Evolutionary conservation across 169 alveolate species (phyloP).

Genomic region (Plasmodium chabaudi): DNA sequence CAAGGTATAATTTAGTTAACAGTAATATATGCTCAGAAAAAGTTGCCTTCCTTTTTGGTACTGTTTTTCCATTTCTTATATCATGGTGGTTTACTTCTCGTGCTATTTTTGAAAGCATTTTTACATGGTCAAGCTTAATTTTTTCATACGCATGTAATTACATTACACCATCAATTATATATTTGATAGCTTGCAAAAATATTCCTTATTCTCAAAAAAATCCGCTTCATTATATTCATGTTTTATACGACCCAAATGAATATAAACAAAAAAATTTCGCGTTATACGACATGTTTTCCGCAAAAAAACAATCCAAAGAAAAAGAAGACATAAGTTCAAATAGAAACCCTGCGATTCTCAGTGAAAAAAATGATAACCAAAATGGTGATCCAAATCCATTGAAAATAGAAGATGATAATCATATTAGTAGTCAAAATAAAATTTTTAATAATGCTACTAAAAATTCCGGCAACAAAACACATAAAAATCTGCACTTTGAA

Average conservation of each 20-base stretch:
- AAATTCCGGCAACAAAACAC: too few relatives aligned
- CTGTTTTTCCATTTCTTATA: slow-evolving; percentile 82
- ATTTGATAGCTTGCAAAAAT: slow-evolving; percentile 75
- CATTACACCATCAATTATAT: slow-evolving; percentile 76
- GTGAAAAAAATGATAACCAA: too few relatives aligned
- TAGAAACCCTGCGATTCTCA: too few relatives aligned
- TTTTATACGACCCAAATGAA: slow-evolving; percentile 66
- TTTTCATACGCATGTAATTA: slow-evolving; percentile 76
- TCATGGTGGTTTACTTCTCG: slow-evolving; percentile 79
- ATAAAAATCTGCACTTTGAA: too few relatives aligned
- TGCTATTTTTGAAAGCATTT: slow-evolving; percentile 50
- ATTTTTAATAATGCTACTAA: too few relatives aligned
- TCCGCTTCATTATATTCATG: slow-evolving; percentile 56
- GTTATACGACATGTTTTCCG: slow-evolving; percentile 7
- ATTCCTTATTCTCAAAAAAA: slow-evolving; percentile 72
- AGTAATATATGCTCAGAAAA: slow-evolving; percentile 79
- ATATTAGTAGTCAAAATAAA: too few relatives aligned
- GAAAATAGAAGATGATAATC: too few relatives aligned
- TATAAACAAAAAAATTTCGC: slow-evolving; percentile 18
- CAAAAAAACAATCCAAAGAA: neutral
- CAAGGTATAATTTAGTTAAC: slow-evolving; percentile 83
- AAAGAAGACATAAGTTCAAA: too few relatives aligned
- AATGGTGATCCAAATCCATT: too few relatives aligned
- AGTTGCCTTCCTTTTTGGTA: slow-evolving; percentile 78
- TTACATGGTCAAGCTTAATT: slow-evolving; percentile 75